Base-by-base conservation (phyloP, 441 rosid genomes). In the Macaranga tanarius region DNA sequence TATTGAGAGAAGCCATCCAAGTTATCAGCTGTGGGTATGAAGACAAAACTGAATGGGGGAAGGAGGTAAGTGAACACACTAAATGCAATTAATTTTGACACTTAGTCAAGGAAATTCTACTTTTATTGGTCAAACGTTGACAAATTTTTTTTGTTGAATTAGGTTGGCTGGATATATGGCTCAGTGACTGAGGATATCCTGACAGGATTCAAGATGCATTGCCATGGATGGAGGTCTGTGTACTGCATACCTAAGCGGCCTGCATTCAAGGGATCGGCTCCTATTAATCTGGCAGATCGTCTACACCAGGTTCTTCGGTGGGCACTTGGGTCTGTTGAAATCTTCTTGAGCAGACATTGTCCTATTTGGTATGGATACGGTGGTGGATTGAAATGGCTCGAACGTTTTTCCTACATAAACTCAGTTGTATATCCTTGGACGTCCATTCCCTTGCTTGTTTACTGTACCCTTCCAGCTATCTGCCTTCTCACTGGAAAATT, bases 101-200 rank as follows among this genome's bases (percentile, higher is more conserved):
- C 45, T 42, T 42, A 17, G 47, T 10, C 17, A 3, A 68, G 57
- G 26, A 68, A 62, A 44, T 31, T 62, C 12, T 64, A 25, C 6
- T 25, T 52, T 11, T 40, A 25, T 42, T 31, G n/a, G 48, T 55
- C 2, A 60, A 5, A 2, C 54, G 16, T 34, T 28, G 34, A 57
- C 55, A 11, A 51, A 26, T 40, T 31, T 20, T 62, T n/a, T 67
- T 15, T 56, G 19, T 31, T 47, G n/a, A 63, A 38, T 57, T 84
- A 96, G 98, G 90, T 96, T 71, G 99, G 99, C 40, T 93, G 99
- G 99, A 96, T 96, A 57, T 96, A 96, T 76, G 99, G 99, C 25
- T 93, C 98, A 13, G 97, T 96, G 47, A 93, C 99, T 0, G 99
- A 93, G 77, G 98, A 96, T 86, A 96, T 96, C 70, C 81, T 96